Percentiles rank a stretch among this genome's conserved stretches.
Conservation (phyloP, 768 basidiomycete genomes). For the Collybiopsis confluens region DNA sequence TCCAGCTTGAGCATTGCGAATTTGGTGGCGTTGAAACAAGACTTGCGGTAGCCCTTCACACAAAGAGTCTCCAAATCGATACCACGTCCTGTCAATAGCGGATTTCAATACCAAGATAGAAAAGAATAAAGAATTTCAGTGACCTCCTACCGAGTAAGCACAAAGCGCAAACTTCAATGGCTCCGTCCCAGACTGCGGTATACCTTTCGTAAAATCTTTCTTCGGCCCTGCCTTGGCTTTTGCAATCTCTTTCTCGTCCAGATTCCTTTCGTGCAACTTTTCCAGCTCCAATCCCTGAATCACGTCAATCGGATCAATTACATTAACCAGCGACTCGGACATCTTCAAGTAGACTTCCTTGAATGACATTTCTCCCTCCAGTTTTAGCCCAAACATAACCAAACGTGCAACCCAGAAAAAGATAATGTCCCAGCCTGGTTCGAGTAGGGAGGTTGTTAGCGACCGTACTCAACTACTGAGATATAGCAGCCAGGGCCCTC, state of each 20-base stretch:
- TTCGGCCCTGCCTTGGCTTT: slow-evolving; percentile 95
- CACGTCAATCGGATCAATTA: slow-evolving; percentile 95
- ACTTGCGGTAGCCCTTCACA: slow-evolving; percentile 98
- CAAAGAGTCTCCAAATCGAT: slow-evolving; percentile 95
- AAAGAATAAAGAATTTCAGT: slow-evolving; percentile 1
- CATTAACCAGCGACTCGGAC: slow-evolving; percentile 97
- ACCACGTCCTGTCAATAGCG: slow-evolving; percentile 67
- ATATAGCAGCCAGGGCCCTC: too few relatives aligned
- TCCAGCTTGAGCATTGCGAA: slow-evolving; percentile 99
- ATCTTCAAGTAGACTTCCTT: slow-evolving; percentile 96
- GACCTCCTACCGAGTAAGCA: slow-evolving; percentile 91
- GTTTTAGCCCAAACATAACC: slow-evolving; percentile 86
- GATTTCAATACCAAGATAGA: neutral
- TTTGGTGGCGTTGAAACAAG: slow-evolving; percentile 99
- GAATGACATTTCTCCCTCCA: slow-evolving; percentile 92
- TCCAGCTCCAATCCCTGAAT: slow-evolving; percentile 82
- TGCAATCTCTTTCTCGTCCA: slow-evolving; percentile 87
- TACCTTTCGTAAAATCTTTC: slow-evolving; percentile 98
- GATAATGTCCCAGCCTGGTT: slow-evolving; percentile 99
- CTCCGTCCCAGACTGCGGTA: slow-evolving; percentile 97
- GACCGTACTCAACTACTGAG: too few relatives aligned
- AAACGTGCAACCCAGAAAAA: slow-evolving; percentile 99
- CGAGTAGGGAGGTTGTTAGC: slow-evolving; percentile 82
- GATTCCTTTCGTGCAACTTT: slow-evolving; percentile 82
- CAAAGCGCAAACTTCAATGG: slow-evolving; percentile 93